phyloP scores from a whole-genome alignment of 2,329 filamentous ascomycete genomes.

The Beauveria scarabaeidicola region DNA sequence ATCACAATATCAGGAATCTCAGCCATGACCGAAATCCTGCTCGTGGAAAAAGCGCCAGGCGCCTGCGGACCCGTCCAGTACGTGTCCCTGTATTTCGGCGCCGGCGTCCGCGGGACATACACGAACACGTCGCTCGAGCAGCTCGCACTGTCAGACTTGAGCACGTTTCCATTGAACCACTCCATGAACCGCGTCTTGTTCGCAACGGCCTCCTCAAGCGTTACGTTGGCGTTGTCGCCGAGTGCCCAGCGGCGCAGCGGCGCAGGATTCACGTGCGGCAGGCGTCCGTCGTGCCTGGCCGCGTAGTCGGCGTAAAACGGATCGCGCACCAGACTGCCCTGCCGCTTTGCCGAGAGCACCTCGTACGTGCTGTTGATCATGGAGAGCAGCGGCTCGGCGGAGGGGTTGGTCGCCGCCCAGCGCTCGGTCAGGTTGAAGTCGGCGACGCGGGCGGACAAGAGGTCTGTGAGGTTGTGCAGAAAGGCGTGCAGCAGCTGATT shows the following conservation, averaged over 20 bases:
- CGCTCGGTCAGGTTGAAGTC: conserved; percentile 17
- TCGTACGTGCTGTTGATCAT: conserved; percentile 28
- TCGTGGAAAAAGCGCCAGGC: conserved; percentile 37
- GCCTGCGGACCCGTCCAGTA: conserved; percentile 31
- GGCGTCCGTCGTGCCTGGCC: conserved; percentile 24
- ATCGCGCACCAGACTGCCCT: conserved; percentile 25
- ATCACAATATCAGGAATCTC: conserved; percentile 34
- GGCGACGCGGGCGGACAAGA: conserved; percentile 17
- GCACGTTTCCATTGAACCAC: conserved; percentile 37
- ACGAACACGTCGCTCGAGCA: conserved; percentile 43
- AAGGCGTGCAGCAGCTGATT: conserved; percentile 21
- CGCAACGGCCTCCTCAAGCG: conserved; percentile 29
- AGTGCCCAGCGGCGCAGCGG: conserved; percentile 28
- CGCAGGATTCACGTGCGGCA: conserved; percentile 27
- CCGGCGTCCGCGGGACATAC: conserved; percentile 30
- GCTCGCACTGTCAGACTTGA: conserved; percentile 26
- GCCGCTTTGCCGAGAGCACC: conserved; percentile 27
- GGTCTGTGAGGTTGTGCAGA: conserved; percentile 17
- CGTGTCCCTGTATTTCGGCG: conserved; percentile 22
- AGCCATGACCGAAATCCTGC: conserved; percentile 25
- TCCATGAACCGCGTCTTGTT: conserved; percentile 42
- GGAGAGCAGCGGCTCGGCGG: conserved; percentile 13
- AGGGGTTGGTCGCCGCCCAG: conserved; percentile 19
- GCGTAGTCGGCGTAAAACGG: conserved; percentile 27
- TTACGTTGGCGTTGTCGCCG: conserved; percentile 22